Conservation (phyloP, 306 rosid species). For the Ammopiptanthus mongolicus region DNA sequence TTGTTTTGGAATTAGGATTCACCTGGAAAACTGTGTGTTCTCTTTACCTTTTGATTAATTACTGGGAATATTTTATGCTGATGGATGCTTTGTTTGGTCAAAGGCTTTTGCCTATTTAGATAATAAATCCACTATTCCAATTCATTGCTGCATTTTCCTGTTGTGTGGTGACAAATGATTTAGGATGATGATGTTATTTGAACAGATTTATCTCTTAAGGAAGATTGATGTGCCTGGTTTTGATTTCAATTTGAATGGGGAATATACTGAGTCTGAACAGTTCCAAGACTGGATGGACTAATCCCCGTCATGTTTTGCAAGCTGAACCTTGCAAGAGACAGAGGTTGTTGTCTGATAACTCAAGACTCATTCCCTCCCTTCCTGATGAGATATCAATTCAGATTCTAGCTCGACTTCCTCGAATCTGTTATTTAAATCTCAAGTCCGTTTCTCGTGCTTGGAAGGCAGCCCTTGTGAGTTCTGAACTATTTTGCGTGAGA, state of each 20-base stretch:
- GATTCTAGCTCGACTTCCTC: constrained; percentile 41
- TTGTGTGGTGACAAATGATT: not conserved
- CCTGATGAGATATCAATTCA: constrained; percentile 37
- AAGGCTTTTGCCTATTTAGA: not conserved
- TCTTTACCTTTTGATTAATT: not conserved
- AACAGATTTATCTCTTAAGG: constrained; percentile 8
- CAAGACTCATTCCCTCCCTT: constrained; percentile 32
- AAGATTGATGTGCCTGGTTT: not conserved
- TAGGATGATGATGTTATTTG: not conserved
- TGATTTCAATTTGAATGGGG: constrained; percentile 25
- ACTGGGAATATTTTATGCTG: not conserved
- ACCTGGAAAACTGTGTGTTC: not conserved
- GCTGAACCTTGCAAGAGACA: constrained; percentile 32
- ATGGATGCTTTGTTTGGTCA: not conserved
- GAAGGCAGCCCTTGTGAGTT: constrained; percentile 25
- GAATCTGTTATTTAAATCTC: constrained; percentile 24
- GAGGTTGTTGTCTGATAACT: constrained; percentile 22
- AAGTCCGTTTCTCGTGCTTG: constrained; percentile 35
- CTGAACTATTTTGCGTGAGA: constrained; percentile 28
- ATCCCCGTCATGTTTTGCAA: constrained; percentile 13
- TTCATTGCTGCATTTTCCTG: not conserved
- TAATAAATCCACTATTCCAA: not conserved
- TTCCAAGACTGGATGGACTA: constrained; percentile 7
- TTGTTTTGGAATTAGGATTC: not conserved
- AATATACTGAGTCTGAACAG: constrained; percentile 18